Conservation (phyloP, 2,329 filamentous ascomycete species). For the Hypoxylon sp. region DNA sequence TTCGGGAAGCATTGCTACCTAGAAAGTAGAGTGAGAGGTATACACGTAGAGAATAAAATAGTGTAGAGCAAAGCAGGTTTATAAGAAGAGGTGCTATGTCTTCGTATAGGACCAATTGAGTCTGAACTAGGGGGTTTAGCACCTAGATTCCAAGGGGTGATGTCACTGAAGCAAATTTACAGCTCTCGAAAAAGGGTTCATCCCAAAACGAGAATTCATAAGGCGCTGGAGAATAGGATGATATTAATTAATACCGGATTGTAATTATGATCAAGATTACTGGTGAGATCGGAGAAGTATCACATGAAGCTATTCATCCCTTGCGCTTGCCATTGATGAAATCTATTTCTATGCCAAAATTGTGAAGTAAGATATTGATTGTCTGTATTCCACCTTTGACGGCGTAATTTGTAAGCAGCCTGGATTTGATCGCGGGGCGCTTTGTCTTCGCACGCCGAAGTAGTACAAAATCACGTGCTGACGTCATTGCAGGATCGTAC, state of each 20-base stretch:
- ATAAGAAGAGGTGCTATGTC: background rate
- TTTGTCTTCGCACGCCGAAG: constrained; percentile 19
- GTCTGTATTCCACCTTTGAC: background rate
- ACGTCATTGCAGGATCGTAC: constrained; percentile 43
- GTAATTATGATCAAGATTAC: background rate
- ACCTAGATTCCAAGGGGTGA: background rate
- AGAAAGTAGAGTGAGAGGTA: background rate
- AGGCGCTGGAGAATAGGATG: background rate
- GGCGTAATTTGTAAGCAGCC: constrained; percentile 35
- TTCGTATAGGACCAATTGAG: background rate
- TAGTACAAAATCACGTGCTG: constrained; percentile 45
- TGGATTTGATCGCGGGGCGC: constrained; percentile 8
- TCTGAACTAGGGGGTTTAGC: background rate
- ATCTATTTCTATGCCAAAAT: background rate
- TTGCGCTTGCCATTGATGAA: background rate
- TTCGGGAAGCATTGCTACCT: constrained; percentile 35
- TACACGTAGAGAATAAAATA: background rate
- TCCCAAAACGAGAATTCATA: background rate
- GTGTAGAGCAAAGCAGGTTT: background rate
- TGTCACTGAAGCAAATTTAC: background rate
- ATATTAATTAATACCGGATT: background rate
- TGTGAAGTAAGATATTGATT: background rate
- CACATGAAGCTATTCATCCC: background rate
- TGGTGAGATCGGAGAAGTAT: background rate
- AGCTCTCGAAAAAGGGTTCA: background rate